A percentile compares a stretch with the other conserved stretches of the same genome.
These are phyloP conservation scores for Hortaea sp. DNA, from an alignment of 2,329 filamentous ascomycete genomes.

Conservation along the genomic window DNA sequence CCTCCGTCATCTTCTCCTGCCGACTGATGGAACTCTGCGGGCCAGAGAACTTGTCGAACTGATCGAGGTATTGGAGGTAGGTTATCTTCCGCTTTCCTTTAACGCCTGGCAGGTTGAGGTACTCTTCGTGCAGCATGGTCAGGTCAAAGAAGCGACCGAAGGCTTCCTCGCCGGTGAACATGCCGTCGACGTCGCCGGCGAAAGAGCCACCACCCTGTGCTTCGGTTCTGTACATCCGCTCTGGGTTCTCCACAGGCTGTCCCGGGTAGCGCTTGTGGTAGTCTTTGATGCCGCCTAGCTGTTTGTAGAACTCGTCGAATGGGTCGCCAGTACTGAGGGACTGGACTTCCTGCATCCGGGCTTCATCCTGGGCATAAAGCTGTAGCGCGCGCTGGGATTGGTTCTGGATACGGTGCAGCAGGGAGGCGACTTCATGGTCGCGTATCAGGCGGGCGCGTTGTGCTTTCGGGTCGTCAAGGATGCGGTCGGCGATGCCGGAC, in stretches of 20 bases:
- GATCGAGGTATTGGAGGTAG: conserved; percentile 86
- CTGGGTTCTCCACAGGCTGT: conserved; percentile 89
- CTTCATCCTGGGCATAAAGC: conserved; percentile 72
- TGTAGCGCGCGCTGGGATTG: conserved; percentile 72
- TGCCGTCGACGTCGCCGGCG: conserved; percentile 61
- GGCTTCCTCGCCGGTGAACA: conserved; percentile 93
- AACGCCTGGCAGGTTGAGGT: conserved; percentile 76
- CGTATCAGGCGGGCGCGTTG: conserved; percentile 80
- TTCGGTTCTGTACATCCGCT: conserved; percentile 76
- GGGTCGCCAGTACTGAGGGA: conserved; percentile 74
- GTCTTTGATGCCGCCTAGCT: conserved; percentile 68
- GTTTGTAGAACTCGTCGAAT: conserved; percentile 84
- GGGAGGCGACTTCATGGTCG: conserved; percentile 83
- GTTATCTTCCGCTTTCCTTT: conserved; percentile 57
- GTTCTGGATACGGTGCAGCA: conserved; percentile 75
- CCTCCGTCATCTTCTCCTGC: conserved; percentile 77
- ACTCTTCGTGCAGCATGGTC: conserved; percentile 72
- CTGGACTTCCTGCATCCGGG: conserved; percentile 69
- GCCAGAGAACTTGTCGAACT: conserved; percentile 76
- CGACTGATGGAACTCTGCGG: conserved; percentile 66
- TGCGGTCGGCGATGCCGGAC: conserved; percentile 82
- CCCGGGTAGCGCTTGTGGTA: conserved; percentile 89
- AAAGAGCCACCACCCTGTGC: conserved; percentile 44
- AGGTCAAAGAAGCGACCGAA: conserved; percentile 91
- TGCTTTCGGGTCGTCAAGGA: conserved; percentile 79